Base-by-base conservation (phyloP, 257 asterid genomes). In the Parsonsia alboflavescens region DNA sequence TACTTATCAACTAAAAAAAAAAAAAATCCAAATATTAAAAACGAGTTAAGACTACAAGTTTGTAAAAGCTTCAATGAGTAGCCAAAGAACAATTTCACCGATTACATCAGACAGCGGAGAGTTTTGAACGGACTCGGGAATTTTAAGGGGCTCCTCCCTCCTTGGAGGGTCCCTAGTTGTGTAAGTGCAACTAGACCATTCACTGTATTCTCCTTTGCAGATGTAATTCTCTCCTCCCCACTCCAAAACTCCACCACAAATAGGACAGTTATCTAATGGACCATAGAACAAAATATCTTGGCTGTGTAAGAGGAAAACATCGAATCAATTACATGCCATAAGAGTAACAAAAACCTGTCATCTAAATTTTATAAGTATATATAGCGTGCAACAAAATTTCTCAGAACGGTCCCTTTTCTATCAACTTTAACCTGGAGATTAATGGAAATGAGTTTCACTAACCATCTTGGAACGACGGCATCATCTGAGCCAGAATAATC, bases 391-490 rank as follows among this genome's bases (percentile, higher is more conserved):
- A 13, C 57, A 49, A 0, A n/a, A 49, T 28, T 24, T 33, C 42
- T 30, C 28, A 44, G n/a, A n/a, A 41, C 1, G 39, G 39, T 33
- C 39, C 10, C 16, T 12, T 48, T 4, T 17, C 7, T 10, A 0
- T 49, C 5, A 15, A 46, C 52, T 48, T 0, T 36, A 12, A 42
- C n/a, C 17, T n/a, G 26, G 45, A 16, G 41, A 33, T 33, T 33
- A 33, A 1, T 1, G 39, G 41, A 52, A 44, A 22, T 11, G 10
- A 6, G 28, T 12, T 10, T 24, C 21, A 77, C 81, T 72, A 68
- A 93, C 98, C 98, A 94, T 90, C 82, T 84, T 4, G 96, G 92
- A 30, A 95, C 96, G 63, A 95, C 93, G 12, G 93, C 96, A 36
- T 88, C 99, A 57, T 90, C 97, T 0, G 78, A 21, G 42, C 84